A percentile compares a stretch with the other conserved stretches of the same genome.
Evolutionary conservation across 768 basidiomycete species (phyloP).

Genomic region (Pulveroboletus ravenelii): DNA sequence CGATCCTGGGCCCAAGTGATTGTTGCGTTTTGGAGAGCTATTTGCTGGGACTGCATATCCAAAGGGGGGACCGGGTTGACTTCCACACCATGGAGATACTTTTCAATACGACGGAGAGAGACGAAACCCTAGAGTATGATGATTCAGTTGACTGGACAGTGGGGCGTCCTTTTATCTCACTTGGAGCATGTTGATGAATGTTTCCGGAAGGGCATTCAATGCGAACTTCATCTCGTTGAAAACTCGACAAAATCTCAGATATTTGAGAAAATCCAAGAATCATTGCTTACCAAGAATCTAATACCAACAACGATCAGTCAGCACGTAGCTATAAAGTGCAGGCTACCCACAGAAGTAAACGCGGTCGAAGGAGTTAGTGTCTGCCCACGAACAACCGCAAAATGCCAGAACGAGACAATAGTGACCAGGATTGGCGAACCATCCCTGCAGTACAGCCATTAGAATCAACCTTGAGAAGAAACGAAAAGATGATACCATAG

Average conservation of each 20-base stretch:
- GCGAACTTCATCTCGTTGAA: conserved; percentile 88
- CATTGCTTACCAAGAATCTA: conserved; percentile 39
- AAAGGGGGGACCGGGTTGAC: conserved; percentile 59
- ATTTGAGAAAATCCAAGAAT: neutral
- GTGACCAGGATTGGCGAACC: conserved; percentile 54
- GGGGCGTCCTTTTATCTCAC: conserved; percentile 27
- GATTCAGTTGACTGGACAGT: neutral
- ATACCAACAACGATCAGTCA: neutral
- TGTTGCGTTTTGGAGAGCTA: conserved; percentile 80
- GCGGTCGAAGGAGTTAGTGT: conserved; percentile 78
- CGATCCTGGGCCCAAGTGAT: conserved; percentile 89
- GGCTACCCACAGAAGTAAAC: conserved; percentile 58
- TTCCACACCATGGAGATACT: conserved; percentile 75
- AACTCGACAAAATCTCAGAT: conserved; percentile 38
- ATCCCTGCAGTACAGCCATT: conserved; percentile 28
- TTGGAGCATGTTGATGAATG: conserved; percentile 86
- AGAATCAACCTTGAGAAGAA: neutral
- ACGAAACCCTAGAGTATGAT: conserved; percentile 50
- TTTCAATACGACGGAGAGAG: conserved; percentile 86
- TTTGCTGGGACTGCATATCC: conserved; percentile 49
- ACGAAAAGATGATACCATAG: conserved; percentile 40
- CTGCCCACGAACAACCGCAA: conserved; percentile 64
- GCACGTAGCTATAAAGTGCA: neutral
- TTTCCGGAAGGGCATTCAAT: conserved; percentile 84
- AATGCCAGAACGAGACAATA: conserved; percentile 65